Evolutionary conservation across 2,329 filamentous ascomycete genomes (phyloP), one percentile per base, ranked within the genome.

Genomic region (Calonectria pauciramosa): DNA sequence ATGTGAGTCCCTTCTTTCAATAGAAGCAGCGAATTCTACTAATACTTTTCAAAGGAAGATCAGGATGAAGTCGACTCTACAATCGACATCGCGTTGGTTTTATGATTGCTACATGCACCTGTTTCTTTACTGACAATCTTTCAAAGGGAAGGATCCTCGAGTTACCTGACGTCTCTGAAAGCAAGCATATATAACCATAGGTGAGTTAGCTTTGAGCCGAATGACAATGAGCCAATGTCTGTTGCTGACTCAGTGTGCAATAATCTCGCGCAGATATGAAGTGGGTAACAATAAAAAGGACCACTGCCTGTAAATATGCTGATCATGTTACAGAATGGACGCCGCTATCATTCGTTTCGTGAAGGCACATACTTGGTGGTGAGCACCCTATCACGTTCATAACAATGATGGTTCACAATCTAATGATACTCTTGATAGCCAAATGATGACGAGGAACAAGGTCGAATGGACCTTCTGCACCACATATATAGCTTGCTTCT

Each of bases 401-500:
- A 14, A 60, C 36, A 8, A 26, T 38, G 10, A 14, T 26, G 6
- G 18, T 5, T 34, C n/a, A 4, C n/a, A 26, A 6, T 9, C 32
- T 38, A 60, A 60, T 60, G 13, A 38, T 20, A 26, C 54, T 34
- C 18, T n/a, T 7, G n/a, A 5, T 47, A 64, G 59, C 59, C 59
- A 47, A 64, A 64, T 18, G 59, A 64, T 16, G 59, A 64, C 16
- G 38, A 64, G 32, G 59, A 64, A 11, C 59, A 64, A 47, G 32
- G 7, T 16, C 23, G 59, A 32, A 64, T 64, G 59, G 59, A 64
- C 32, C 59, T 64, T n/a, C 36, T 41, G 32, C 59, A 64, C 20
- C 59, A 64, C 26, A 64, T 64, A 10, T 64, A 64, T 26, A 41
- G 36, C 59, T 16, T 64, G 36, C 59, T 64, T 32, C 59, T 64